A percentile compares a stretch with the other conserved stretches of the same genome.
Conservation (phyloP, 305 asterid genomes). For the Ajuga reptans region DNA sequence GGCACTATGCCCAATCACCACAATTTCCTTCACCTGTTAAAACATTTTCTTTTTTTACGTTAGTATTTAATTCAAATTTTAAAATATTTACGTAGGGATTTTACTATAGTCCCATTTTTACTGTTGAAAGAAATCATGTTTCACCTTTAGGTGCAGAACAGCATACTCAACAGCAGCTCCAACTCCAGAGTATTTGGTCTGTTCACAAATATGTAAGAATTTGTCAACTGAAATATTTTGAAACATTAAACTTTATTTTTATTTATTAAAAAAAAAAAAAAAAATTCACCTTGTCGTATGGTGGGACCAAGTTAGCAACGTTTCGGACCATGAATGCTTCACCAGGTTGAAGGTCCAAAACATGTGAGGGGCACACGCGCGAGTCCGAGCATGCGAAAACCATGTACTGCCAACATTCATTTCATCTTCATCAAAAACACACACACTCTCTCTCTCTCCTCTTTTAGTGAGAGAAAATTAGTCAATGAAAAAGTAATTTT, state of each 20-base stretch:
- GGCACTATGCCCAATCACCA: conserved; percentile 89
- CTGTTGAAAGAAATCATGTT: not conserved
- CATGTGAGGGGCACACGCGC: conserved; percentile 89
- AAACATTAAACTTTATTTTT: not conserved
- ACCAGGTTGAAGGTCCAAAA: conserved; percentile 74
- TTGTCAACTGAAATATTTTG: not conserved
- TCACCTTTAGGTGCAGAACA: conserved; percentile 78
- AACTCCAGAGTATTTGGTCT: conserved; percentile 63
- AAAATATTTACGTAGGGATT: too few relatives aligned
- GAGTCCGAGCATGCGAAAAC: conserved; percentile 90
- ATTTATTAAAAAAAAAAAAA: too few relatives aligned
- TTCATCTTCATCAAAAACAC: too few relatives aligned
- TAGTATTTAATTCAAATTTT: not conserved
- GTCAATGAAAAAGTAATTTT: too few relatives aligned
- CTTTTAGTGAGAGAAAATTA: too few relatives aligned
- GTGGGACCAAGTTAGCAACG: conserved; percentile 90
- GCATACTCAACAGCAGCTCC: conserved; percentile 88
- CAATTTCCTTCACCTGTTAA: conserved; percentile 59
- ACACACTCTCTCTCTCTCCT: too few relatives aligned
- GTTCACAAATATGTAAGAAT: conserved; percentile 16
- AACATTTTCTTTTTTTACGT: not conserved
- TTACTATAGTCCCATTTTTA: too few relatives aligned
- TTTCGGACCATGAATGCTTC: conserved; percentile 83
- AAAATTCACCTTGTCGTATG: conserved; percentile 58
- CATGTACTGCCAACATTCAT: conserved; percentile 50